Percentiles rank a stretch among this genome's conserved stretches.
phyloP scores from a whole-genome alignment of 495 filamentous ascomycete genomes.

The Patellaria atrata region DNA sequence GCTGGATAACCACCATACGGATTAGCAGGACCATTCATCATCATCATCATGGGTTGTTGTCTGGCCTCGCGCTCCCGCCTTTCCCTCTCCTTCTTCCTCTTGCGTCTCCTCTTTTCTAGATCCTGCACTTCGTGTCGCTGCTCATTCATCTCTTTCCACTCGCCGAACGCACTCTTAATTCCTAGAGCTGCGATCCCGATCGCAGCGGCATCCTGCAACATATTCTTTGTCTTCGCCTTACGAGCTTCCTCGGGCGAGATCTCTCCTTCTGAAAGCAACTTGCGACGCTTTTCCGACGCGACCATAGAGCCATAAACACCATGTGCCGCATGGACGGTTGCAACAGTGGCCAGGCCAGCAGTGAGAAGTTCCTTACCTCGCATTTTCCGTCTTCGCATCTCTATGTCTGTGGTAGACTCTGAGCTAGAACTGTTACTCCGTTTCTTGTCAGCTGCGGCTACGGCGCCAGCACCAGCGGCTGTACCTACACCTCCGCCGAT shows the following conservation, averaged over 20 bases:
- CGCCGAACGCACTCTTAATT: slow-evolving; percentile 66
- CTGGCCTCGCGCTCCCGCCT: slow-evolving; percentile 14
- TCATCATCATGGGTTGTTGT: slow-evolving; percentile 12
- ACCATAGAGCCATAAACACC: slow-evolving; percentile 63
- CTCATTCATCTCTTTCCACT: slow-evolving; percentile 56
- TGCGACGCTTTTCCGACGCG: slow-evolving; percentile 53
- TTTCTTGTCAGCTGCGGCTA: slow-evolving; percentile 26
- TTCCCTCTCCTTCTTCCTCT: slow-evolving; percentile 21
- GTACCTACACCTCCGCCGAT: slow-evolving; percentile 9
- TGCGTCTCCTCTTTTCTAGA: slow-evolving; percentile 34
- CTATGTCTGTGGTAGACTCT: slow-evolving; percentile 65
- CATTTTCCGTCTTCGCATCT: slow-evolving; percentile 59
- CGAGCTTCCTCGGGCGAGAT: slow-evolving; percentile 60
- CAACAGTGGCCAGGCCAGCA: slow-evolving; percentile 69
- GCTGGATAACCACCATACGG: slow-evolving; percentile 20
- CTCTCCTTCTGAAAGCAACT: slow-evolving; percentile 57
- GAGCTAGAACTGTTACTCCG: slow-evolving; percentile 41
- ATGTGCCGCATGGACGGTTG: slow-evolving; percentile 80
- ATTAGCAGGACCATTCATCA: slow-evolving; percentile 13
- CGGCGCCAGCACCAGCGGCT: slow-evolving; percentile 7
- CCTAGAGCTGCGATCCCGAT: slow-evolving; percentile 75
- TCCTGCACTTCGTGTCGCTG: slow-evolving; percentile 39
- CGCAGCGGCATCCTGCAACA: slow-evolving; percentile 59
- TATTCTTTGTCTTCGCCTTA: slow-evolving; percentile 58
- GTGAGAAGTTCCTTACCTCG: slow-evolving; percentile 73